Conservation (phyloP, 2,329 filamentous ascomycete genomes). For the Aspergillus vadensis region DNA sequence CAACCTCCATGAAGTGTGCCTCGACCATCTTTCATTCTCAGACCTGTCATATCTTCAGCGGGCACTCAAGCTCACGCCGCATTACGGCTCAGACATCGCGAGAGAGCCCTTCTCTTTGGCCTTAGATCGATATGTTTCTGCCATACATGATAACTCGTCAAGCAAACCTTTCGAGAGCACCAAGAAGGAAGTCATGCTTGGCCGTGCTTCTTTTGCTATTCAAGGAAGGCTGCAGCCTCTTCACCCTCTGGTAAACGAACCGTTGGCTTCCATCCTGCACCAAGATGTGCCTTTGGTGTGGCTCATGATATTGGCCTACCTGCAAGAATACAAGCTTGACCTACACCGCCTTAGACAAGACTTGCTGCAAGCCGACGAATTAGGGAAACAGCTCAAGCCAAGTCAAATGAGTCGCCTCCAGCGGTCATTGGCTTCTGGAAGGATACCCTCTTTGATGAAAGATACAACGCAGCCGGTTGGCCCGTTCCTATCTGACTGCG, state of each 20-base stretch:
- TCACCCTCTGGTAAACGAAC: constrained; percentile 45
- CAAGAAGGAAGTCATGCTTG: constrained; percentile 26
- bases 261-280: constrained; percentile 33
- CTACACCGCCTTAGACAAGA: constrained; percentile 38
- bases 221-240: constrained; percentile 35
- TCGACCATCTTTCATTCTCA: constrained; percentile 41
- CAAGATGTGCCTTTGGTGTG: constrained; percentile 24
- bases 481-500: constrained; percentile 41
- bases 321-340: constrained; percentile 43
- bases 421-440: constrained; percentile 43
- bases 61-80: constrained; percentile 28
- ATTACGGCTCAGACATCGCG: constrained; percentile 15
- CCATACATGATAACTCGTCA: constrained; percentile 33
- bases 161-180: constrained; percentile 33
- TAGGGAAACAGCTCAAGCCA: constrained; percentile 39
- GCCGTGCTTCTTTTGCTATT: constrained; percentile 29
- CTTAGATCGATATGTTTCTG: constrained; percentile 35
- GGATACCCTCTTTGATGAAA: constrained; percentile 45
- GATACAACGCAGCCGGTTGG: constrained; percentile 45
- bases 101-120: constrained; percentile 21
- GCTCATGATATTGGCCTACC: constrained; percentile 33
- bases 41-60: constrained; percentile 39
- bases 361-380: constrained; percentile 35
- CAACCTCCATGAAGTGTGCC: constrained; percentile 31
- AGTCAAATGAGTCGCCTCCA: constrained; percentile 47